Evolutionary conservation across 805 yeast genomes (phyloP), one percentile per base, ranked within the genome.

Genomic region (Ogataea kodamae): DNA sequence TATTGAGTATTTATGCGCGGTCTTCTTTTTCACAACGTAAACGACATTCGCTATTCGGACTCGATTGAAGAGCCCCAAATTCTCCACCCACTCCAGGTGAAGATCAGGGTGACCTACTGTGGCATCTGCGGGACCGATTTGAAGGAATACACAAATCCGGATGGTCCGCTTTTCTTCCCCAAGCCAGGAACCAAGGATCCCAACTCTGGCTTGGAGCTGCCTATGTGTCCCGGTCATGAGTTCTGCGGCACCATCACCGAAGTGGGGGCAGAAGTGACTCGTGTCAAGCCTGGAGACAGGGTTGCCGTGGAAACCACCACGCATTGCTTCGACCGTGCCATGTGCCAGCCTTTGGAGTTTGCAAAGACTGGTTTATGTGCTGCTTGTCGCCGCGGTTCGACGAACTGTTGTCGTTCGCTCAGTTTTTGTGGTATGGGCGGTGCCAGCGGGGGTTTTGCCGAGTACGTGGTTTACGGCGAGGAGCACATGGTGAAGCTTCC

Each of bases 51-150:
- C 9, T 49, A 42, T 22, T 42, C 41, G 5, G 40, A 42, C 12
- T 27, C 40, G 9, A 36, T 35, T 14, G 50, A 55, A 8, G 67
- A 57, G 27, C 75, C 75, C 3, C 27, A 42, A 20, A 56, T 68
- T 28, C 17, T 14, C 28, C 39, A 3, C 50, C 56, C 14, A 55
- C 57, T 62, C 20, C 75, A 71, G 30, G 55, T 70, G n/a, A 54
- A 68, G 9, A 46, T 72, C 17, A 68, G 64, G 14, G 63, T 71
- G n/a, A 49, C 62, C 7, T 72, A 62, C 52, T 68, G 77, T 40
- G 80, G 79, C 1, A 72, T 75, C 30, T 75, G 81, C 45, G 81
- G 80, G n/a, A 61, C 74, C 6, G 80, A 74, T 47, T 51, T 74
- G 30, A 74, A 71, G 41, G 74, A 77, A 48, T 30, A 25, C 22